These are phyloP conservation scores for Gossypium gossypioides DNA, from an alignment of 441 rosid species.

Conservation along the genomic window DNA sequence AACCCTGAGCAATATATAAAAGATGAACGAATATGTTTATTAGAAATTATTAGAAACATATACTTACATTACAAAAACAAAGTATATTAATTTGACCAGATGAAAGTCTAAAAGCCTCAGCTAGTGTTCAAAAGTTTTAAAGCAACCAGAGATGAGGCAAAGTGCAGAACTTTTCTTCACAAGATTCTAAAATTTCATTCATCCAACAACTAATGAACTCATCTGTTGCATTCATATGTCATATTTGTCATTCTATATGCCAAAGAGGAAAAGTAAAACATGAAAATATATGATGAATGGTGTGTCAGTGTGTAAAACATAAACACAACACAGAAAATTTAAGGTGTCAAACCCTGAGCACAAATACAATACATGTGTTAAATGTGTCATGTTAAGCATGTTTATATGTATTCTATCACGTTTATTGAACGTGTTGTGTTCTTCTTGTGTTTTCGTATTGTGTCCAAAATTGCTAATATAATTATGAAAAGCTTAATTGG, in stretches of 20 bases:
- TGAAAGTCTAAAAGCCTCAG: neutral
- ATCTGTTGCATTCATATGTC: neutral
- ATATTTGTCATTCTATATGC: neutral
- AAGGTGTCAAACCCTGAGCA: neutral
- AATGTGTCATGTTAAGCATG: neutral
- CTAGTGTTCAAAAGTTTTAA: neutral
- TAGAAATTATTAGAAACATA: constrained; percentile 7
- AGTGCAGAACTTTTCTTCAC: neutral
- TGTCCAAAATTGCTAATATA: neutral
- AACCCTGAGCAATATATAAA: constrained; percentile 52
- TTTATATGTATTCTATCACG: neutral
- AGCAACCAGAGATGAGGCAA: neutral
- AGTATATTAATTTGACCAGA: neutral
- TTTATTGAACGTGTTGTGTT: neutral
- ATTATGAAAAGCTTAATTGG: neutral
- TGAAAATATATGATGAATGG: neutral
- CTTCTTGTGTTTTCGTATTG: neutral
- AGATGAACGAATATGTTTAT: constrained; percentile 17
- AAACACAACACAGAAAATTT: neutral
- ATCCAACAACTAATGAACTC: neutral
- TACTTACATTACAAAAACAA: neutral
- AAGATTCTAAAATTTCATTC: neutral
- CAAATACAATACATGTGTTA: neutral
- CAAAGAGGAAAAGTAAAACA: neutral
- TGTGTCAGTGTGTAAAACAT: neutral